A percentile compares a stretch with the other conserved stretches of the same genome.
phyloP scores from a whole-genome alignment of 371 early-diverging fungal genomes.

The Mucor indicus region DNA sequence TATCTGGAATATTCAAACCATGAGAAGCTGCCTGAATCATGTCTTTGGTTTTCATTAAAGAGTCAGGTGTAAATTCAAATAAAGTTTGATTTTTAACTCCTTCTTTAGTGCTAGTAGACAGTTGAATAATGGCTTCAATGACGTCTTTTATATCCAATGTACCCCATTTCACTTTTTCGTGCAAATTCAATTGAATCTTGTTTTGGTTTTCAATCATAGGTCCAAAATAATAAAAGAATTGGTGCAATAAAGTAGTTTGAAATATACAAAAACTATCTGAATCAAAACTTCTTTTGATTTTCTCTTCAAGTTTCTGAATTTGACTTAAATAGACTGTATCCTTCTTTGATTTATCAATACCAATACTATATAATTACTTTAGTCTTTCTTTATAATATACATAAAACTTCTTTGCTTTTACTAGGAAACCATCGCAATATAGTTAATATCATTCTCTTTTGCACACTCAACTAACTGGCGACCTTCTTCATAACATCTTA shows the following conservation, averaged over 20 bases:
- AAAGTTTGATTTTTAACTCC: conserved; percentile 4
- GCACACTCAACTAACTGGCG: conserved; percentile 5
- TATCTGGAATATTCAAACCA: no score
- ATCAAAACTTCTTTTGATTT: not conserved
- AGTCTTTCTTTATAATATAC: not conserved
- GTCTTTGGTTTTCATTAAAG: not conserved
- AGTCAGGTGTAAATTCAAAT: conserved; percentile 16
- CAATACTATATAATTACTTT: conserved; percentile 7
- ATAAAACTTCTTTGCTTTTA: not conserved
- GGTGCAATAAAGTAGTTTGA: conserved; percentile 15
- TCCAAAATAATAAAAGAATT: conserved; percentile 22
- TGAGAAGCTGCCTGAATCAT: not conserved
- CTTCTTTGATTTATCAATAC: not conserved
- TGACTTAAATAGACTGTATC: not conserved
- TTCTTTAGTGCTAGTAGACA: conserved; percentile 1
- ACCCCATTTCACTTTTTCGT: conserved; percentile 10
- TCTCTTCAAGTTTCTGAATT: conserved; percentile 3
- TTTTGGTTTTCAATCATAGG: conserved; percentile 25
- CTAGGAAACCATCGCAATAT: conserved; percentile 15
- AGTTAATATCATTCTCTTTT: conserved; percentile 12
- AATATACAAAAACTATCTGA: conserved; percentile 7
- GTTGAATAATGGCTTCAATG: conserved; percentile 5
- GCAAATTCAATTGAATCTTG: conserved; percentile 7
- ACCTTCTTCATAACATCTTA: conserved; percentile 2
- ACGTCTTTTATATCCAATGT: conserved; percentile 14